Percentiles rank a stretch among this genome's conserved stretches.
Evolutionary conservation across 164 flowering plant genomes (phyloP).

Genomic region (Amborella trichopoda): DNA sequence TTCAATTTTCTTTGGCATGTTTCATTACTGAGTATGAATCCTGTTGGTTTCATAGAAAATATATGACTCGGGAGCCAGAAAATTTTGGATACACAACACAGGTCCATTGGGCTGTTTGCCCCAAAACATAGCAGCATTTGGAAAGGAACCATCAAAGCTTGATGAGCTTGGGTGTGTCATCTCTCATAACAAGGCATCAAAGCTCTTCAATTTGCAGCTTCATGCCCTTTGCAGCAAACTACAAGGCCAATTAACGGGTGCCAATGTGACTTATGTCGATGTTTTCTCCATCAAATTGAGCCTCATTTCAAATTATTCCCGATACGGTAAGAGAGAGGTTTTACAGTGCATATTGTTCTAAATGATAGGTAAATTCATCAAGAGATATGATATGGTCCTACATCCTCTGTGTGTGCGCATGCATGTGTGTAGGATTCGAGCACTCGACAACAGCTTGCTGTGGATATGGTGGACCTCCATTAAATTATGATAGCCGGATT

Average conservation of each 20-base stretch:
- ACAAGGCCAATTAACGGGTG: slow-evolving; percentile 41
- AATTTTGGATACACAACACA: slow-evolving; percentile 92
- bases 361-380: background rate
- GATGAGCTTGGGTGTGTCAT: slow-evolving; percentile 76
- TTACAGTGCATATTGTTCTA: background rate
- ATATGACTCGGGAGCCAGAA: slow-evolving; percentile 71
- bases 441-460: slow-evolving; percentile 64
- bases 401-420: background rate
- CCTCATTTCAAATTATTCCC: slow-evolving; percentile 67
- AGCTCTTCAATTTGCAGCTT: slow-evolving; percentile 78
- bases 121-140: slow-evolving; percentile 71
- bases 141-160: slow-evolving; percentile 67
- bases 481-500: slow-evolving; percentile 51
- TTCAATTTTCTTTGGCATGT: no score
- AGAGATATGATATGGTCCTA: slow-evolving; percentile 1
- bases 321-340: slow-evolving; percentile 44
- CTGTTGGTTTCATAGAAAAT: slow-evolving; percentile 44
- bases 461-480: slow-evolving; percentile 66
- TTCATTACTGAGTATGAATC: no score
- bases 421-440: slow-evolving; percentile 45
- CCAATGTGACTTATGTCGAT: slow-evolving; percentile 67
- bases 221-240: slow-evolving; percentile 55
- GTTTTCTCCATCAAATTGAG: slow-evolving; percentile 54
- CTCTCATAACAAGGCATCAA: slow-evolving; percentile 71
- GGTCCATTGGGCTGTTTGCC: slow-evolving; percentile 92